Base-by-base conservation (phyloP, 2,329 filamentous ascomycete species). In the Colletotrichum scovillei region DNA sequence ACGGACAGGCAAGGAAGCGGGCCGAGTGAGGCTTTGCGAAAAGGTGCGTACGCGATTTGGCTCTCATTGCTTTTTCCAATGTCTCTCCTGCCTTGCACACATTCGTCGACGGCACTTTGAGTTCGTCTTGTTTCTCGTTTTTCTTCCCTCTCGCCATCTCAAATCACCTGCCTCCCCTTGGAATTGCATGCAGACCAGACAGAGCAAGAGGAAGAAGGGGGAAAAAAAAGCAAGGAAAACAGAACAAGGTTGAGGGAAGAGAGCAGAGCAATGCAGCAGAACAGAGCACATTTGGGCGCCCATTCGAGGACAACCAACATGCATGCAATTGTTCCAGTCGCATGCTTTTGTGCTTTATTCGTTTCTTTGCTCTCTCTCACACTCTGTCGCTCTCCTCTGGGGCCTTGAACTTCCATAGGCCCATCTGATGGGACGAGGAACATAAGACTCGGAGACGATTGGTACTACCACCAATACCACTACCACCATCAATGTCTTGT, bases 11-110 rank as follows among this genome's bases (percentile, higher is more conserved):
- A 62, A 70, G 38, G 66, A 62, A 65, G 60, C 67, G 67, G 69
- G 69, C 69, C 69, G 69, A 69, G 52, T 72, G 56, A 70, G 60
- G 67, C 59, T 70, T 73, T 49, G 67, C 66, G n/a, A 64, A 52
- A 46, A 70, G 66, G 70, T 73, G 32, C 56, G 67, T 69, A 65
- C 19, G 55, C 46, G 26, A 73, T 65, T 60, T 56, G 42, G 65
- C 55, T 32, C 59, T 65, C 16, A 19, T 73, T 73, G 53, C 70
- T 73, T 73, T 70, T 73, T 57, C 55, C 26, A 53, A 53, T 64
- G 60, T 73, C 49, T 73, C 66, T 69, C 60, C 58, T 26, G 67
- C 46, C 32, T 70, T 56, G 55, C 69, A 49, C 70, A 73, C 70
- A 67, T 53, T 70, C 66, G 58, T 73, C 60, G 46, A 53, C 59